phyloP scores from a whole-genome alignment of 768 basidiomycete species.

The Jaapia argillacea region DNA sequence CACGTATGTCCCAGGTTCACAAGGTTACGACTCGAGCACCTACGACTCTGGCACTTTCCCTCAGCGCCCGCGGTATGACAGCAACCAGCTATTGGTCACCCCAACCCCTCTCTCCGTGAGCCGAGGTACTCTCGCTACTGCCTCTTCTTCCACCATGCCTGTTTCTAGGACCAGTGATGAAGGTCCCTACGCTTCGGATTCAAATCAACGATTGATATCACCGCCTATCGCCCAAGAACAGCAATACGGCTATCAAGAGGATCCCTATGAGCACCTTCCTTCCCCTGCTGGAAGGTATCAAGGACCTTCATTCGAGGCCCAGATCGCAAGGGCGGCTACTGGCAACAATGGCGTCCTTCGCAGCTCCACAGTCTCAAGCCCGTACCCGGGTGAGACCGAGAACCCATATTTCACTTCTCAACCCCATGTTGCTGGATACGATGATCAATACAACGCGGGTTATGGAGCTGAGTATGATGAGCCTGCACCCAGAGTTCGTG shows the following conservation, averaged over 20 bases:
- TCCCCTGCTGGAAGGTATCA: conserved; percentile 5
- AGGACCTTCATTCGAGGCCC: conserved; percentile 26
- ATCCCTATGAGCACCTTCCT: neutral
- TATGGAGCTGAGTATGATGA: conserved; percentile 29
- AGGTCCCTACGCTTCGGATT: conserved; percentile 25
- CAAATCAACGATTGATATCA: conserved; percentile 33
- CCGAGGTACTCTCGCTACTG: conserved; percentile 31
- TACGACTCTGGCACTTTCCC: conserved; percentile 42
- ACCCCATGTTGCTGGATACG: conserved; percentile 29
- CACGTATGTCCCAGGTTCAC: conserved; percentile 44
- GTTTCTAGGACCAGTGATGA: conserved; percentile 36
- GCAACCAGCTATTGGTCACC: conserved; percentile 60
- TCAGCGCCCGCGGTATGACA: conserved; percentile 57
- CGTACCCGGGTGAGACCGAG: conserved; percentile 35
- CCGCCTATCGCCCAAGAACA: conserved; percentile 21
- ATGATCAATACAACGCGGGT: conserved; percentile 20
- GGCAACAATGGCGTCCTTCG: conserved; percentile 29
- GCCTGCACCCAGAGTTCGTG: conserved; percentile 27
- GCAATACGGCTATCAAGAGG: conserved; percentile 16
- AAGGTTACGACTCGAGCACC: conserved; percentile 48
- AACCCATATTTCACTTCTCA: conserved; percentile 51
- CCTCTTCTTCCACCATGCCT: conserved; percentile 29
- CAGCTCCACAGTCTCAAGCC: conserved; percentile 23
- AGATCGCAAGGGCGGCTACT: conserved; percentile 28
- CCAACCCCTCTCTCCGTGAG: conserved; percentile 64